Percentiles rank a stretch among this genome's conserved stretches.
Conservation (phyloP, 169 alveolate genomes). For the Theileria sp. region DNA sequence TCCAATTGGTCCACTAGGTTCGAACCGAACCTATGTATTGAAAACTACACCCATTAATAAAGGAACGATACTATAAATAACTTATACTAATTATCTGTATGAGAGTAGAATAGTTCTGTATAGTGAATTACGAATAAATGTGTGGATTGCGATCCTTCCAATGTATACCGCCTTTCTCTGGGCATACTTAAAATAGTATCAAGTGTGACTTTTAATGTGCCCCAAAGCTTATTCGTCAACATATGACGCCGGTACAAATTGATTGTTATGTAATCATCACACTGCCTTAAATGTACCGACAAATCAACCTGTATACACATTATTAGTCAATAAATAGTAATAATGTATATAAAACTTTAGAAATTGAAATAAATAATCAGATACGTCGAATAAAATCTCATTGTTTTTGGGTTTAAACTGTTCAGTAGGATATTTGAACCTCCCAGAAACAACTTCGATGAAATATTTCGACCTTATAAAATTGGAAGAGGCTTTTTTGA, state of each 20-base stretch:
- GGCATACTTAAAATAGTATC: constrained; percentile 42
- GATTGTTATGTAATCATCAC: constrained; percentile 39
- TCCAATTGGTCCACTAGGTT: background rate
- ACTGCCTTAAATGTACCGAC: constrained; percentile 61
- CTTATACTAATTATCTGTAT: background rate
- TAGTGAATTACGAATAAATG: background rate
- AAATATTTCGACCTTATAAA: constrained; percentile 44
- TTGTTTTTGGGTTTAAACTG: constrained; percentile 19
- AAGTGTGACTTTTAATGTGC: constrained; percentile 18
- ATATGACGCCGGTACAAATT: constrained; percentile 28
- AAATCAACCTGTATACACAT: constrained; percentile 49
- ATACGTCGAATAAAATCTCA: constrained; percentile 33
- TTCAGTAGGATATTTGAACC: constrained; percentile 48
- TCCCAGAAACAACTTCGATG: constrained; percentile 64
- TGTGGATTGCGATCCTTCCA: background rate
- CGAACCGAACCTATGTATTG: background rate
- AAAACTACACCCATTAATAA: background rate
- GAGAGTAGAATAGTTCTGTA: background rate
- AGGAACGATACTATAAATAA: background rate
- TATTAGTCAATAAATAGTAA: background rate
- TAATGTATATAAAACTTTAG: background rate
- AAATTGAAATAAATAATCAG: background rate
- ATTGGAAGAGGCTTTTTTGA: constrained; percentile 57
- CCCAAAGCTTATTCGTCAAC: background rate
- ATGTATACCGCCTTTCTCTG: constrained; percentile 47